These are phyloP conservation scores for Melampsora medusae DNA, from an alignment of 1,284 basidiomycete genomes.

Conservation along the genomic window DNA sequence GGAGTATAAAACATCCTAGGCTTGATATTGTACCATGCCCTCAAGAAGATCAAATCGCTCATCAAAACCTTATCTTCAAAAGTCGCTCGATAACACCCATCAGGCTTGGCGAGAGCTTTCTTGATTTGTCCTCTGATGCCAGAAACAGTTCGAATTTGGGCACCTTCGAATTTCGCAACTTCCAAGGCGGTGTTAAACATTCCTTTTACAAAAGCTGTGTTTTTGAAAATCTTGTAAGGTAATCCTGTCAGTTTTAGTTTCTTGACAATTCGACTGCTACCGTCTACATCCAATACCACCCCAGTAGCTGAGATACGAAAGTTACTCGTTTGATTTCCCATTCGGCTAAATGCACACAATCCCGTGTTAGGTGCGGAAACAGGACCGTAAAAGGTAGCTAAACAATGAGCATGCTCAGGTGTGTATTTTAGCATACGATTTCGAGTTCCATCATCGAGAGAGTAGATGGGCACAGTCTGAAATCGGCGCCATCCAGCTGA, in stretches of 20 bases:
- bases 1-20: constrained; percentile 96
- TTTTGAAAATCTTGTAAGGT: constrained; percentile 97
- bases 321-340: constrained; percentile 66
- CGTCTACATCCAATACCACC: constrained; percentile 88
- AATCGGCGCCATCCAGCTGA: constrained; percentile 95
- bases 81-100: constrained; percentile 90
- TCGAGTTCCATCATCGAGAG: constrained; percentile 90
- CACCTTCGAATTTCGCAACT: constrained; percentile 97
- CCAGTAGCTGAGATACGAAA: constrained; percentile 93
- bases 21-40: constrained; percentile 94
- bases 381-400: constrained; percentile 93
- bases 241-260: constrained; percentile 94
- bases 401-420: constrained; percentile 98
- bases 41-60: constrained; percentile 92
- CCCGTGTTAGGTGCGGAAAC: constrained; percentile 90
- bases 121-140: constrained; percentile 96
- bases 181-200: constrained; percentile 93
- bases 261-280: constrained; percentile 91
- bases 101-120: constrained; percentile 87
- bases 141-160: constrained; percentile 88
- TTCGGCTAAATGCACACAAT: constrained; percentile 92
- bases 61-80: constrained; percentile 97
- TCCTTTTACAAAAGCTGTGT: constrained; percentile 96
- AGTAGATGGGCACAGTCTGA: constrained; percentile 91
- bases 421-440: constrained; percentile 99